phyloP scores from a whole-genome alignment of 1,139 yeast genomes.

The Geotrichum citri-aurantii region DNA sequence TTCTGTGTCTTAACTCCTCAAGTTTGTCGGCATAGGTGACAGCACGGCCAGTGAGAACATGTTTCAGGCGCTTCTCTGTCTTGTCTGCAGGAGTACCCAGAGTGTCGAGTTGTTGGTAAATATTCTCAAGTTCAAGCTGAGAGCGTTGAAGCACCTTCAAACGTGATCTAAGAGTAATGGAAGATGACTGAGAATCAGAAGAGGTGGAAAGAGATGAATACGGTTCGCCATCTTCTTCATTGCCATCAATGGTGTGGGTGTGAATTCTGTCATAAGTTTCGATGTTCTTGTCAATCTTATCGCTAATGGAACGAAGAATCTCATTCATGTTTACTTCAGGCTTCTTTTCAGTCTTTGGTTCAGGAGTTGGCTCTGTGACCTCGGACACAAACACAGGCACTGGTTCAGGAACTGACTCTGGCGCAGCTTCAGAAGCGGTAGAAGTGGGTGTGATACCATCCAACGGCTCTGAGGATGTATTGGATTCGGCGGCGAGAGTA shows the following conservation, averaged over 20 bases:
- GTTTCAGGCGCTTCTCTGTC: slow-evolving; percentile 8
- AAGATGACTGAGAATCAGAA: not conserved
- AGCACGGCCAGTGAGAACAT: slow-evolving; percentile 13
- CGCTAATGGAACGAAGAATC: not conserved
- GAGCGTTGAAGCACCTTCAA: slow-evolving; percentile 12
- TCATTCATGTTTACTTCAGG: not conserved
- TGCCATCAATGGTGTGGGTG: not conserved
- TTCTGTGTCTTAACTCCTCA: slow-evolving; percentile 1
- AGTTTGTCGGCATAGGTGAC: slow-evolving; percentile 13
- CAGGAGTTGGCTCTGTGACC: not conserved
- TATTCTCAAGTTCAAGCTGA: slow-evolving; percentile 10
- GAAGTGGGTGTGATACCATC: not conserved
- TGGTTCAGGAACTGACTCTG: not conserved
- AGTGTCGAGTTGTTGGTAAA: slow-evolving; percentile 10
- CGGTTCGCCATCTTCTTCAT: not conserved
- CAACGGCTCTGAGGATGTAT: not conserved
- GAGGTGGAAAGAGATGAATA: not conserved
- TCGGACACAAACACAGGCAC: not conserved
- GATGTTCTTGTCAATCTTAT: not conserved
- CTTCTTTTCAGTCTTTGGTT: not conserved
- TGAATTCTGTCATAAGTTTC: not conserved
- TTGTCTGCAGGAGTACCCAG: not conserved
- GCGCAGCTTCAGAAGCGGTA: not conserved
- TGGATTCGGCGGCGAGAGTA: not conserved
- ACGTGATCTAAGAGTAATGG: slow-evolving; percentile 1